Base-by-base conservation (phyloP, 306 rosid genomes). In the Cercis canadensis region DNA sequence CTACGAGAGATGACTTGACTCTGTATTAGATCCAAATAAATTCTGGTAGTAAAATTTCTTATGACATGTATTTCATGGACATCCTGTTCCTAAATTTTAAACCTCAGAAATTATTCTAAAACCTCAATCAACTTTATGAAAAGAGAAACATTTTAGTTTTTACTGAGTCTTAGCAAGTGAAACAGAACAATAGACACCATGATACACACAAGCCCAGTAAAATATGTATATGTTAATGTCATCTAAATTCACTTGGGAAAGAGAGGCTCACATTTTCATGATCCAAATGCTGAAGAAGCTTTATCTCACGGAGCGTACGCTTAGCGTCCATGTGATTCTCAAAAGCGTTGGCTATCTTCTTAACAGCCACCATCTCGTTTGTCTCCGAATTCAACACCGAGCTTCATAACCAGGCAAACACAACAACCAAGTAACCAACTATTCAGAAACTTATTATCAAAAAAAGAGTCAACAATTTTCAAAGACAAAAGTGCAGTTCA, bases 261-360 rank as follows among this genome's bases (percentile, higher is more conserved):
- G 50, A 47, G 14, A 40, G 9, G 65, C 89, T 90, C 76, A 94
- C 99, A 60, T 94, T 94, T 85, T 91, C 99, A 60, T 94, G 99
- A 81, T 94, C 96, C 78, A 94, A 77, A 85, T 94, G 97, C 18
- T 87, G 87, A 36, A 94, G 99, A 77, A 94, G 95, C 96, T 94
- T 94, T 71, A 94, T 94, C 95, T 94, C 99, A 52, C 99, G 89
- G 24, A 94, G 97, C 46, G 97, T 94, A 24, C 99, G 96, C 91
- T 94, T 91, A 6, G 99, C 99, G 46, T 94, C 97, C 99, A 89
- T 94, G 79, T 86, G 95, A 74, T 84, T 91, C 57, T 94, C 97
- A 24, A 91, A 91, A 41, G 97, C 96, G 83, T 91, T 94, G 24
- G 97, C 95, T 24, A 94, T 94, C 78, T 94, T 94, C 92, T 94